Percentiles rank a stretch among this genome's conserved stretches.
These are phyloP conservation scores for Anthracocystis panici-leucophaei DNA, from an alignment of 1,284 basidiomycete species.

Conservation along the genomic window DNA sequence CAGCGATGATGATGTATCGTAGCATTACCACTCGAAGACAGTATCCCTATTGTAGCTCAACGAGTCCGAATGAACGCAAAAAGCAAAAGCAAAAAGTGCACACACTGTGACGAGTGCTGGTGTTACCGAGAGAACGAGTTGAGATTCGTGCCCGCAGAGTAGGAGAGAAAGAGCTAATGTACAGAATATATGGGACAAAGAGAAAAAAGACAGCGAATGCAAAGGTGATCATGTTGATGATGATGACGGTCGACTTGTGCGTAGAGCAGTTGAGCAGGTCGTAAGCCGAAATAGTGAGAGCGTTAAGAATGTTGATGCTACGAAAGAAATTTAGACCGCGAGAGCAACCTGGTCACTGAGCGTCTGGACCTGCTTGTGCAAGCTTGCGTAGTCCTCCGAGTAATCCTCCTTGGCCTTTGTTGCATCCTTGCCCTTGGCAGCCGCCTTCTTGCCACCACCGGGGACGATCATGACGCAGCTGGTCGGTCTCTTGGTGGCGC, in stretches of 20 bases:
- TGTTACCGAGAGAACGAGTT: background rate
- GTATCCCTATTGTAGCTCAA: too few species aligned
- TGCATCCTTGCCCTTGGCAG: conserved; percentile 74
- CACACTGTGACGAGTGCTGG: background rate
- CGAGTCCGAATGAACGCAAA: background rate
- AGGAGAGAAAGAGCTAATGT: background rate
- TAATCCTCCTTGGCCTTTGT: conserved; percentile 79
- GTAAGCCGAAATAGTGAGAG: background rate
- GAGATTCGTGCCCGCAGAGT: conserved; percentile 3
- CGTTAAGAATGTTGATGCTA: background rate
- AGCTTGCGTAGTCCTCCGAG: conserved; percentile 84
- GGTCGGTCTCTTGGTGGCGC: conserved; percentile 96
- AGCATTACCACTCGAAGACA: too few species aligned
- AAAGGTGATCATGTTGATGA: background rate
- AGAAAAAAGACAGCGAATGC: conserved; percentile 5
- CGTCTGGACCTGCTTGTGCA: conserved; percentile 77
- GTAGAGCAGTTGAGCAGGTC: background rate
- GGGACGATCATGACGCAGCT: conserved; percentile 89
- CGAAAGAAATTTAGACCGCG: conserved; percentile 15
- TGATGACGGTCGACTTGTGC: background rate
- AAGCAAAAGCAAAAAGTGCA: background rate
- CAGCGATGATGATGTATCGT: background rate
- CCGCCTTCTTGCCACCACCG: conserved; percentile 75
- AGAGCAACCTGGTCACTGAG: conserved; percentile 48
- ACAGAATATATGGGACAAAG: background rate